Base-by-base conservation (phyloP, 2,329 filamentous ascomycete genomes). In the Cercospora brassicicola region DNA sequence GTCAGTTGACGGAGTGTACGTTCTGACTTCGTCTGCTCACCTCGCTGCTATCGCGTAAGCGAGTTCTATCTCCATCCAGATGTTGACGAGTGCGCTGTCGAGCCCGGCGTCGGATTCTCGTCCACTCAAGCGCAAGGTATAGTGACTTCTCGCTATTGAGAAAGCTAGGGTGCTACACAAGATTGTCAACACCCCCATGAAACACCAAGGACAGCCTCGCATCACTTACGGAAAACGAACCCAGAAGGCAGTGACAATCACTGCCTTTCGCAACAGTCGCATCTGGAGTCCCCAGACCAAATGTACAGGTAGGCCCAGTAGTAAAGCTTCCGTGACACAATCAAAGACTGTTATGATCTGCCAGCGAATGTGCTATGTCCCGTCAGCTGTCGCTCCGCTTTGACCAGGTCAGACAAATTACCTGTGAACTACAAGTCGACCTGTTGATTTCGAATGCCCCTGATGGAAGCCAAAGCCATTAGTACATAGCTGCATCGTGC, bases 231-330 rank as follows among this genome's bases (percentile, higher is more conserved):
- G 77, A 61, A 80, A 61, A 28, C 80, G 73, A 36, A 79, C 75
- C 31, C 74, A 78, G 71, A 82, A 82, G 3, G 79, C 80, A 30
- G 73, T 64, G 6, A 80, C 68, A 33, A 82, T 77, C 67, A 77
- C 73, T 15, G 71, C 67, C 69, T 80, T 81, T 59, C 75, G 74
- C n/a, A 53, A 71, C 28, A 64, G 62, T 1, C 75, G 72, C 79
- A 80, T 79, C n/a, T 79, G 78, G n/a, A 81, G 71, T 23, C 70
- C 72, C 77, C 77, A 80, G 26, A 80, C 75, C 4, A 80, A 74
- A 13, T 78, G 75, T 26, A 78, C 57, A 7, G 76, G 76, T 26
- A 80, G 65, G 10, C 66, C 72, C 15, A 81, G 69, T 13, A 80
- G 69, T 5, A 75, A 13, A 7, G 76, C 42, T 67, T 80, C 79